Conservation (phyloP, 176 grass and related monocot genomes). For the Luzula sylvatica region DNA sequence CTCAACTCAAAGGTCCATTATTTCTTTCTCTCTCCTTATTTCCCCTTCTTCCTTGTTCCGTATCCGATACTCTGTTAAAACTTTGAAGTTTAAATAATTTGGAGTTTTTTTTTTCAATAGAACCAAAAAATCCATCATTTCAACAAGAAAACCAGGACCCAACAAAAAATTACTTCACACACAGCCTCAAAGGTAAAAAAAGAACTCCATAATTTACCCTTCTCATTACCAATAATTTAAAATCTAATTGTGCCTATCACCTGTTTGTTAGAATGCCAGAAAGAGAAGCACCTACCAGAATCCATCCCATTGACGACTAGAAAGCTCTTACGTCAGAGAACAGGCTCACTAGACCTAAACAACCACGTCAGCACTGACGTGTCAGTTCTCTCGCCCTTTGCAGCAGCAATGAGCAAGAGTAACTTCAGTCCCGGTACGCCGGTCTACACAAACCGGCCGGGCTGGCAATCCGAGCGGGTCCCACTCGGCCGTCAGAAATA, state of each 20-base stretch:
- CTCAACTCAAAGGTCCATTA: neutral
- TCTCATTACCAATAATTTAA: neutral
- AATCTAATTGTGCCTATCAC: slow-evolving; percentile 16
- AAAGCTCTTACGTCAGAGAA: slow-evolving; percentile 35
- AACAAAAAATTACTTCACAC: slow-evolving; percentile 22
- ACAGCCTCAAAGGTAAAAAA: slow-evolving; percentile 16
- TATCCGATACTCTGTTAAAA: neutral
- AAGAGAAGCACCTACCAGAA: slow-evolving; percentile 21
- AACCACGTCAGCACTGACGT: slow-evolving; percentile 31
- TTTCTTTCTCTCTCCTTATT: neutral
- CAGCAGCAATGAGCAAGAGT: slow-evolving; percentile 52
- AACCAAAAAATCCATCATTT: neutral
- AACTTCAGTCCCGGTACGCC: slow-evolving; percentile 73
- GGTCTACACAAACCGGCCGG: slow-evolving; percentile 45
- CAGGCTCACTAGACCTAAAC: slow-evolving; percentile 54
- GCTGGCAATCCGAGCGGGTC: slow-evolving; percentile 92
- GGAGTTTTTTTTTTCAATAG: neutral
- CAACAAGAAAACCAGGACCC: slow-evolving; percentile 21
- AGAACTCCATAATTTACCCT: neutral
- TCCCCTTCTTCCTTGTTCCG: too few relatives aligned
- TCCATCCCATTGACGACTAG: slow-evolving; percentile 28
- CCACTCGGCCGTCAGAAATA: slow-evolving; percentile 46
- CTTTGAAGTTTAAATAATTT: neutral
- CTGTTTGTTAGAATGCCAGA: slow-evolving; percentile 58
- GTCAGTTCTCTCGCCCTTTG: slow-evolving; percentile 39